Percentiles rank a stretch among this genome's conserved stretches.
phyloP scores from a whole-genome alignment of 139 green algal genomes.

The Dunaliella primolecta region DNA sequence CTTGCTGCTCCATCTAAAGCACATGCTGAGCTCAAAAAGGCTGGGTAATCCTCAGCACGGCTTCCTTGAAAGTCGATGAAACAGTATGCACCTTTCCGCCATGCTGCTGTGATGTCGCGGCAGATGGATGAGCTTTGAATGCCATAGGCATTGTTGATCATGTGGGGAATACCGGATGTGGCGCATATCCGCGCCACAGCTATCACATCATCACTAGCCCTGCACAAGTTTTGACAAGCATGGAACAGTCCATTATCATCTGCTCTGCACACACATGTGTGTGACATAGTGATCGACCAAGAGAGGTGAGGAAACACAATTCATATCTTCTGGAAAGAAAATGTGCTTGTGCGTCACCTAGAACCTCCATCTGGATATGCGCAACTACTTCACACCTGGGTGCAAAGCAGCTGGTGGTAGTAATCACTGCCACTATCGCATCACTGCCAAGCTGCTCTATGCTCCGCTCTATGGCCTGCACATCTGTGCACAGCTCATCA shows the following conservation, averaged over 20 bases:
- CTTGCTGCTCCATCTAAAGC: too few species aligned
- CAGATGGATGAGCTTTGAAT: slow-evolving; percentile 74
- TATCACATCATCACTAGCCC: slow-evolving; percentile 54
- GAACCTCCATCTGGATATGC: too few species aligned
- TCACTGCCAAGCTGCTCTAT: slow-evolving; percentile 12
- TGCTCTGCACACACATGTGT: too few species aligned
- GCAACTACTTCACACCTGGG: too few species aligned
- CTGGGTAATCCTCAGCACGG: too few species aligned
- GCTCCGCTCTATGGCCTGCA: slow-evolving; percentile 29
- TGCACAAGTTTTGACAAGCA: too few species aligned
- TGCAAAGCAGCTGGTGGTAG: slow-evolving; percentile 95
- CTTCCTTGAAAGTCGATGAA: too few species aligned
- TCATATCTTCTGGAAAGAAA: too few species aligned
- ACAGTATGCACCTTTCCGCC: slow-evolving; percentile 36
- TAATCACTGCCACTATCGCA: slow-evolving; percentile 66
- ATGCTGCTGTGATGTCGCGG: slow-evolving; percentile 25
- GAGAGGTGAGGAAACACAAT: too few species aligned
- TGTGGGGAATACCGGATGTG: slow-evolving; percentile 63
- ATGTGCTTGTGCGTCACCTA: not conserved
- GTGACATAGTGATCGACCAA: too few species aligned
- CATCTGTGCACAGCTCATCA: slow-evolving; percentile 83
- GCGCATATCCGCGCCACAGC: slow-evolving; percentile 76
- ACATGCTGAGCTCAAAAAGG: too few species aligned
- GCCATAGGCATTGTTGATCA: slow-evolving; percentile 98
- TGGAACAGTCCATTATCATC: too few species aligned